Evolutionary conservation across 1,284 basidiomycete genomes (phyloP), one percentile per base, ranked within the genome.

Genomic region (Ustilago bromivora): DNA sequence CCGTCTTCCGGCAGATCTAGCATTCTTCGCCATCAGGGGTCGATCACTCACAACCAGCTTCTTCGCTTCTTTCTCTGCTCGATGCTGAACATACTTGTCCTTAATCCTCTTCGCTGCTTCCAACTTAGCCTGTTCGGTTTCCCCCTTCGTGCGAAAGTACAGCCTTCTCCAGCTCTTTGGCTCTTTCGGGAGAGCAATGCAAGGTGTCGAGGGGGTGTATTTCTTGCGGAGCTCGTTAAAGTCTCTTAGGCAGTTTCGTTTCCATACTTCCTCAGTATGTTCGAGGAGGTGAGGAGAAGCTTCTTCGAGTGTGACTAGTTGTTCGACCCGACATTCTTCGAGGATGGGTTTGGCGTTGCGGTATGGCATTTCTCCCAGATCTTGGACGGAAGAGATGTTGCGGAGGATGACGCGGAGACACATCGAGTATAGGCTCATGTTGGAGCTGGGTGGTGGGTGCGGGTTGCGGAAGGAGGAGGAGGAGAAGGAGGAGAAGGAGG

Each of bases 321-420:
- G 82, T n/a, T 81, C 78, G 23, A 82, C 71, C 3, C 76, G 61
- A 49, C 79, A 82, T 55, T 79, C 78, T 62, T 82, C 81, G 15
- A 85, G 65, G 49, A 85, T 73, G 3, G 80, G 77, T 52, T 65
- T 66, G 19, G 79, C 81, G 40, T 84, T 73, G 12, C 80, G 70
- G 53, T 76, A 85, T 5, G 83, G 81, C 66, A 82, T 79, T n/a
- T 79, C 78, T 28, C 83, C 83, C 11, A 85, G 66, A 52, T 84
- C 81, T 41, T 81, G 78, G 10, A 84, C 71, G 13, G 76, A 76
- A 38, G 68, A 57, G 38, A 72, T 52, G 61, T 84, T 80, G 41
- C 82, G 79, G 7, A 79, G 60, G 56, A 84, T 75, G 19, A 84
- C 82, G 63, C 72, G 62, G 11, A 68, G 63, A n/a, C 62, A 63